phyloP scores from a whole-genome alignment of 2,329 filamentous ascomycete species.

The Orbilia blumenaviensis region DNA sequence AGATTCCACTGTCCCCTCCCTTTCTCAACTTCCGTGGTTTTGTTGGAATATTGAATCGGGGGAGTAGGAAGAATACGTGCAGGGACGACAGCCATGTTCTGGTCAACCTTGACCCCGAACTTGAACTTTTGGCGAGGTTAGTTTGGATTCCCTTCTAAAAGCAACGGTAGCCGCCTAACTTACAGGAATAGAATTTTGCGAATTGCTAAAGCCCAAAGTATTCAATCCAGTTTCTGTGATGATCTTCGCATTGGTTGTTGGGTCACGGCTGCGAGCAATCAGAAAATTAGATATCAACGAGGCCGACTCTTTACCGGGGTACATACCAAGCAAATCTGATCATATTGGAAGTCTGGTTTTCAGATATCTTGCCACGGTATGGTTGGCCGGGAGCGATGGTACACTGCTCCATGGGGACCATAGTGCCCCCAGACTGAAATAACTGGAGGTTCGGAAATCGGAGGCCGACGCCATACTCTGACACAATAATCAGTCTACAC shows the following conservation, averaged over 20 bases:
- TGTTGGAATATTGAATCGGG: constrained; percentile 16
- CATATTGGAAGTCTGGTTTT: constrained; percentile 33
- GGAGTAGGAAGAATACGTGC: constrained; percentile 30
- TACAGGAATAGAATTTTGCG: constrained; percentile 4
- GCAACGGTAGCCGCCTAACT: neutral
- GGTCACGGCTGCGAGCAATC: constrained; percentile 15
- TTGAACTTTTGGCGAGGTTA: constrained; percentile 20
- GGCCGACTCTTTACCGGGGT: neutral
- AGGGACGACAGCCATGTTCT: constrained; percentile 20
- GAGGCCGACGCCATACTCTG: constrained; percentile 23
- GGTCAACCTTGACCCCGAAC: constrained; percentile 29
- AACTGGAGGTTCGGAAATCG: constrained; percentile 19
- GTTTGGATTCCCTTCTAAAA: neutral
- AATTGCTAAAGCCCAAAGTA: constrained; percentile 1
- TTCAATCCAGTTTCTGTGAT: constrained; percentile 25
- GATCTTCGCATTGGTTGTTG: constrained; percentile 19
- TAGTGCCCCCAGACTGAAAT: constrained; percentile 4
- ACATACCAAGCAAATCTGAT: constrained; percentile 45
- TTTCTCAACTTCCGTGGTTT: neutral
- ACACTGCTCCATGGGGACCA: constrained; percentile 30
- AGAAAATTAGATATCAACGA: neutral
- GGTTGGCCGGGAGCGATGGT: constrained; percentile 18
- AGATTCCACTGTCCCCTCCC: constrained; percentile 37
- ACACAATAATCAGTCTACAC: neutral
- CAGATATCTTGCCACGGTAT: constrained; percentile 21